Base-by-base conservation (phyloP, 805 yeast genomes). In the Wickerhamiella dianesei region DNA sequence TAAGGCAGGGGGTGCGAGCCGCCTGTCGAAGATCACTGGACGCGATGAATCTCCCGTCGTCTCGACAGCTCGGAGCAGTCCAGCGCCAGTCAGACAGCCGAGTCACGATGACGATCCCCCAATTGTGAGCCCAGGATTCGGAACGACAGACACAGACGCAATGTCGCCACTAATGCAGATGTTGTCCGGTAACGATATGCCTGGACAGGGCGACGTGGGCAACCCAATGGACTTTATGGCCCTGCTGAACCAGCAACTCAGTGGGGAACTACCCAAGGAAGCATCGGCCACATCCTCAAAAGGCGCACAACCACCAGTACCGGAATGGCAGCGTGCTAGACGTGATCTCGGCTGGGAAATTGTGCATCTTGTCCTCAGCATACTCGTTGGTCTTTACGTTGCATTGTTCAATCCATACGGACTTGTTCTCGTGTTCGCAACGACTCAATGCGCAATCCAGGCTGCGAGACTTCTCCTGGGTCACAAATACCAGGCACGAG, bases 1-100 rank as follows among this genome's bases (percentile, higher is more conserved):
- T 42, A 47, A 48, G 18, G 58, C 55, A n/a, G 52, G 54, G 5
- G 63, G 61, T 8, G 50, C 58, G 3, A 49, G 48, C 44, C 50
- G 67, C 8, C 53, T 62, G 36, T 59, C 61, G 13, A 54, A 59
- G 37, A 63, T 63, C 51, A 62, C 67, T 32, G 49, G 58, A 43
- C 36, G 48, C 19, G 52, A 57, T 44, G 48, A 58, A 41, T 35
- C 59, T 35, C 35, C 47, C 44, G 59, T 52, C 46, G 53, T 44
- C 51, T 53, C 54, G 43, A 39, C 36, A 35, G 16, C 22, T 25
- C 32, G 13, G 36, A 12, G 22, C 4, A 20, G 19, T 18, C 35
- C 32, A 35, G 47, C 49, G 32, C 50, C 43, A 21, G 32, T 8
- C 5, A 20, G n/a, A n/a, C n/a, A n/a, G n/a, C n/a, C n/a, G n/a